Evolutionary conservation across 805 yeast species (phyloP), one percentile per base, ranked within the genome.

Genomic region (Kuraishia molischiana): DNA sequence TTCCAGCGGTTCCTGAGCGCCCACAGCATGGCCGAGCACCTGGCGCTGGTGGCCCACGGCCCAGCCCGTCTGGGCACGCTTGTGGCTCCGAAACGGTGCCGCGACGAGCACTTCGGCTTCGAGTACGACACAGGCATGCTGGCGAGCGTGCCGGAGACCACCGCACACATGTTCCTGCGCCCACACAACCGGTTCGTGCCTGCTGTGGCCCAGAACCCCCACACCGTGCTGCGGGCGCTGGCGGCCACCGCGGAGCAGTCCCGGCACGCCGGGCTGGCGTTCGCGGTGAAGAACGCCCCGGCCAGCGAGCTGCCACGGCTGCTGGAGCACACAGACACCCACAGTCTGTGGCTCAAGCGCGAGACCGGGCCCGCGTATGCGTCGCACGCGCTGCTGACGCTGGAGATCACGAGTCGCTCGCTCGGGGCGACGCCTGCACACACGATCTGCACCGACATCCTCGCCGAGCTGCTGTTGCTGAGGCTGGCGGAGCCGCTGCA

Each of bases 401-500:
- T 77, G 31, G 79, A 74, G 34, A 38, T 79, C 1, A 50, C 57
- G 1, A 58, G 59, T 24, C 38, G 59, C 1, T 24, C 34, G 1
- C 15, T 69, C 4, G 36, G 41, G 3, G 49, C 69, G 0, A 52
- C 58, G 17, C 67, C 74, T 0, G 34, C 39, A 8, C 58, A 57
- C 35, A 62, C 72, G 2, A 66, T 76, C 43, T 58, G 62, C n/a
- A 44, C 72, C 10, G 87, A 82, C 44, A 50, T 81, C 4, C 41
- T 80, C 2, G 61, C 68, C 8, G 76, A 73, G 35, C 37, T 76
- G 3, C 44, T 77, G 3, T 72, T 67, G 19, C 47, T 52, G 1
- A 50, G 53, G 11, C 47, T 80, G 1, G 53, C 66, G 19, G 51
- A 58, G 4, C 41, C 44, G 4, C 46, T 82, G 1, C 82, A 80